Conservation (phyloP, 202 grass and related monocot genomes). For the Schoenoplectus triqueter region DNA sequence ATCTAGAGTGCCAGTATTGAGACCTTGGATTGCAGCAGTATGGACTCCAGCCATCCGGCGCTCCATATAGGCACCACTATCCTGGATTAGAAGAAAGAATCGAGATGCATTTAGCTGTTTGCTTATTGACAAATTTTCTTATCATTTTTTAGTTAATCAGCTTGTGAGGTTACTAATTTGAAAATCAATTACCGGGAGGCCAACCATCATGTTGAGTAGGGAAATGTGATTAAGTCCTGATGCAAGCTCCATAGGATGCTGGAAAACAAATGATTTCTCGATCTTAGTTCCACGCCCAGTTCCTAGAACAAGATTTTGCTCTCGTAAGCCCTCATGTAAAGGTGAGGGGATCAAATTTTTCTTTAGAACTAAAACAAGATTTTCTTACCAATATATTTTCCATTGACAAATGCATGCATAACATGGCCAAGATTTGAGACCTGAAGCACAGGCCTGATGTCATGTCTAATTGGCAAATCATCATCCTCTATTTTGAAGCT, state of each 20-base stretch:
- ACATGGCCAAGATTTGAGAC: constrained; percentile 67
- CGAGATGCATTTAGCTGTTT: constrained; percentile 11
- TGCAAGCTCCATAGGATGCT: constrained; percentile 59
- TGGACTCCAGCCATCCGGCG: constrained; percentile 62
- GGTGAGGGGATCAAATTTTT: not conserved
- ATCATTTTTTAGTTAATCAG: not conserved
- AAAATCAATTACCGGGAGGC: constrained; percentile 60
- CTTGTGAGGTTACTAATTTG: not conserved
- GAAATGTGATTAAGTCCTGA: constrained; percentile 70
- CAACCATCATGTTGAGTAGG: constrained; percentile 52
- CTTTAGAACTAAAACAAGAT: constrained; percentile 25
- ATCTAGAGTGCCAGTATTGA: constrained; percentile 89
- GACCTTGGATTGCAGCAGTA: constrained; percentile 66
- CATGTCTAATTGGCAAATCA: constrained; percentile 72
- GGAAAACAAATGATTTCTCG: constrained; percentile 75
- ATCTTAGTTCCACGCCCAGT: constrained; percentile 64
- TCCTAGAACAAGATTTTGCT: constrained; percentile 48
- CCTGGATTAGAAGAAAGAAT: constrained; percentile 42
- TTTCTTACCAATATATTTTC: constrained; percentile 62
- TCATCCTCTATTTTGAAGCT: constrained; percentile 74
- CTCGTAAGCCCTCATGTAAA: not conserved
- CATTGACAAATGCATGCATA: constrained; percentile 76
- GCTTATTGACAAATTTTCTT: not conserved
- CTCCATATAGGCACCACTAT: constrained; percentile 80
- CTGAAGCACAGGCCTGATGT: constrained; percentile 76